Evolutionary conservation across 2,329 filamentous ascomycete genomes (phyloP).

Genomic region (Hymenoscyphus fraxineus): DNA sequence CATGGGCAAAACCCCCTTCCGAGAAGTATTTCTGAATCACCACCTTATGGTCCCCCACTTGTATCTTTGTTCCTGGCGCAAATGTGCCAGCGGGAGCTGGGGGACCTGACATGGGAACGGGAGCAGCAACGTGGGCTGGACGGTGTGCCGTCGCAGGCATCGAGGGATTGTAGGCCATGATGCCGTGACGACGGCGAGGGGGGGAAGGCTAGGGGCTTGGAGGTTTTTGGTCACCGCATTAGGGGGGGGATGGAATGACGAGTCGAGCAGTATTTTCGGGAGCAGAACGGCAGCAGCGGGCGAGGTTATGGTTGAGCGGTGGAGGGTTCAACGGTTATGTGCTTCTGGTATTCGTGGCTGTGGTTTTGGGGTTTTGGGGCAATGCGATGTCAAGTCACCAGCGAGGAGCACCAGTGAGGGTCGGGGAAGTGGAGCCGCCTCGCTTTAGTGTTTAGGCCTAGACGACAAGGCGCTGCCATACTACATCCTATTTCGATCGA

Average conservation of each 20-base stretch:
- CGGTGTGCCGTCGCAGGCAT: conserved; percentile 39
- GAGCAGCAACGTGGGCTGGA: conserved; percentile 43
- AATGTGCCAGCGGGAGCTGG: conserved; percentile 78
- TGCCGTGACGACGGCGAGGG: conserved; percentile 21
- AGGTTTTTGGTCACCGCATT: conserved; percentile 32
- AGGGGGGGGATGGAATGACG: conserved; percentile 12
- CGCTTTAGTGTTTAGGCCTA: background rate
- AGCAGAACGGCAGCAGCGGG: background rate
- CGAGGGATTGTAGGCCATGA: conserved; percentile 41
- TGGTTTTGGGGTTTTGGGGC: conserved; percentile 3
- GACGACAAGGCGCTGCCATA: background rate
- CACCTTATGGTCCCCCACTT: conserved; percentile 87
- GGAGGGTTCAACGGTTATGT: background rate
- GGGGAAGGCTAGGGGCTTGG: conserved; percentile 17
- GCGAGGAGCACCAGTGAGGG: background rate
- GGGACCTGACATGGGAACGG: conserved; percentile 39
- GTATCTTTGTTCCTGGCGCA: conserved; percentile 89
- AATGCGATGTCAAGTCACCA: background rate
- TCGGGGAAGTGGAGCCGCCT: background rate
- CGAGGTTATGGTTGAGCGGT: background rate
- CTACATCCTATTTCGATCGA: background rate
- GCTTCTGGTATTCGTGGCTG: conserved; percentile 1
- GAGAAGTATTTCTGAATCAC: conserved; percentile 96
- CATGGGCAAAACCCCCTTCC: conserved; percentile 96
- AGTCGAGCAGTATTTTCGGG: background rate